Evolutionary conservation across 2,329 filamentous ascomycete species (phyloP), one percentile per base, ranked within the genome.

Genomic region (Colletotrichum paranaense): DNA sequence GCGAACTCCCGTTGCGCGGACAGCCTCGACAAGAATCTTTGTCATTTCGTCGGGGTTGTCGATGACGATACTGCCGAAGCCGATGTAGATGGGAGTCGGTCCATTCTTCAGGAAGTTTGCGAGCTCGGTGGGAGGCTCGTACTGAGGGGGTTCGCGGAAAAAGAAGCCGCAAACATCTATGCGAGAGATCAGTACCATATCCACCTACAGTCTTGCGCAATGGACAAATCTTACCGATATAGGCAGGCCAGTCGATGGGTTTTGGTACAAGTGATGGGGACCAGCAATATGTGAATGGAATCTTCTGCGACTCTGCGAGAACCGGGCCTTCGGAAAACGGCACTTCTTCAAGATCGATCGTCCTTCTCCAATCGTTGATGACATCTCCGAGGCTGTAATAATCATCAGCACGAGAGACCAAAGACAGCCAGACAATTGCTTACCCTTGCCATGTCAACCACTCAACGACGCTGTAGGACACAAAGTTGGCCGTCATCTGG

Each of bases 241-340:
- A 86, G 1, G 85, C 80, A 0, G 86, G 87, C 92, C 92, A 93
- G 76, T 93, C 92, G 2, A 83, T 83, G 0, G 92, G 92, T 76
- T 93, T 93, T 0, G 90, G 88, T 0, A 93, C 90, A 16, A 93
- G 80, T 4, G 90, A 87, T 0, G 91, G 90, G 0, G 91, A 93
- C 93, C 93, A 95, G 79, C 93, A 94, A 77, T 95, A 96, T 0
- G 94, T 95, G 72, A 92, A 92, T 0, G 94, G 93, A 6, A 95
- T 87, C 56, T 87, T 87, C 22, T 95, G 81, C 7, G 92, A 89
- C 63, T 90, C 89, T 0, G 93, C 82, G 81, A 95, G 89, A 22
- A 91, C 90, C 6, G 93, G 92, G 1, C 92, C 93, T 84, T 92
- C 94, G 53, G 94, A 89, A 32, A 92, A 85, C 76, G 91, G 92